Evolutionary conservation across 208 protist genomes (phyloP).

Genomic region (Leishmania aethiopica): DNA sequence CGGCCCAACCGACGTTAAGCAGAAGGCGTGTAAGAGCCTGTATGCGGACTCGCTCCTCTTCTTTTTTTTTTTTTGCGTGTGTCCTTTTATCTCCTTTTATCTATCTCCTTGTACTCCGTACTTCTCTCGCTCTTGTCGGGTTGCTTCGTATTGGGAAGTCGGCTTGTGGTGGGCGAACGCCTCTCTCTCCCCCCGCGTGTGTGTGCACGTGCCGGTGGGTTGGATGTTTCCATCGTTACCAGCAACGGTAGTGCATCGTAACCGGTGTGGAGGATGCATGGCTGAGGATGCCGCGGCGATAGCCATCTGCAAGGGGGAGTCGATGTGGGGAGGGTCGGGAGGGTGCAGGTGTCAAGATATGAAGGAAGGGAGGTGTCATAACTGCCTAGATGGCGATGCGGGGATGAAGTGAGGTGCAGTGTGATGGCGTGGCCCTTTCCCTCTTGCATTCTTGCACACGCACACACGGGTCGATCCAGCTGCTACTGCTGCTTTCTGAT

Average conservation of each 20-base stretch:
- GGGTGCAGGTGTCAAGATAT: not conserved
- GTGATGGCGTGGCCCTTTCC: not conserved
- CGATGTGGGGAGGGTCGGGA: not conserved
- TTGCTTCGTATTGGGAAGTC: not conserved
- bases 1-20: slow-evolving; percentile 9
- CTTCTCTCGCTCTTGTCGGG: slow-evolving; percentile 13
- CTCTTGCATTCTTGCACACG: not conserved
- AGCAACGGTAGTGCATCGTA: not conserved
- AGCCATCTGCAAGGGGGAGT: not conserved
- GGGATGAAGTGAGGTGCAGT: not conserved
- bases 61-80: not conserved
- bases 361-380: not conserved
- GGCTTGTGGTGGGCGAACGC: not conserved
- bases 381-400: not conserved
- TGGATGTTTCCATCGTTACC: not conserved
- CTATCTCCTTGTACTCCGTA: not conserved
- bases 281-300: not conserved
- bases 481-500: not conserved
- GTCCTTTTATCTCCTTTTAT: not conserved
- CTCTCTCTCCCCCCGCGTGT: not conserved
- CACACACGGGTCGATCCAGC: not conserved
- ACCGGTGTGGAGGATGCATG: not conserved
- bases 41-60: not conserved
- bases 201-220: not conserved
- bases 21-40: not conserved